Evolutionary conservation across 2,329 filamentous ascomycete genomes (phyloP).

Genomic region (Fusarium sp.): DNA sequence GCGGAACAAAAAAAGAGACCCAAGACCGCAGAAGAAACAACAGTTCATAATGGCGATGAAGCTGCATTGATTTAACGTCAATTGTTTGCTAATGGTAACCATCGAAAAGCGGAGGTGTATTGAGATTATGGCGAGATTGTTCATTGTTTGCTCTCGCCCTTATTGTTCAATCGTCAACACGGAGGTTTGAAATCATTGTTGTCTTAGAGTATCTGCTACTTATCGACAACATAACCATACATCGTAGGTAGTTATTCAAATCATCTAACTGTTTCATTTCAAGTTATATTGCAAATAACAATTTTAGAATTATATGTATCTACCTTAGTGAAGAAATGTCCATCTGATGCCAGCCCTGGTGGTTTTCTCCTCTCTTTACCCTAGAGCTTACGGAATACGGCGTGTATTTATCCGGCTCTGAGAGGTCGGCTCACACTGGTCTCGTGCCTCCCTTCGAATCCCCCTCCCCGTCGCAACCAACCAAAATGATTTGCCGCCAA

Average conservation of each 20-base stretch:
- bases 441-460: constrained; percentile 17
- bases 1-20: background rate
- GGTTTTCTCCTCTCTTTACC: background rate
- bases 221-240: too few relatives aligned
- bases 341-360: too few relatives aligned
- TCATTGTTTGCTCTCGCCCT: too few relatives aligned
- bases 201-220: too few relatives aligned
- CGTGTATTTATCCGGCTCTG: constrained; percentile 26
- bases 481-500: constrained; percentile 34
- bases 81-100: background rate
- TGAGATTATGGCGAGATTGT: background rate
- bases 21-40: background rate
- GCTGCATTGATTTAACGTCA: constrained; percentile 1
- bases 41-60: background rate
- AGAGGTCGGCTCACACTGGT: constrained; percentile 19
- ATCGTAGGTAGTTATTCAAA: too few relatives aligned
- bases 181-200: too few relatives aligned
- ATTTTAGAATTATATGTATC: too few relatives aligned
- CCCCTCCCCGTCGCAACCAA: constrained; percentile 24
- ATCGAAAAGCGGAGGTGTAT: background rate
- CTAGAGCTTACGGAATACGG: constrained; percentile 12
- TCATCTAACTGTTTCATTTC: too few relatives aligned
- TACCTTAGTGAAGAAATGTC: background rate
- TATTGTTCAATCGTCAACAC: too few relatives aligned
- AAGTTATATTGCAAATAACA: too few relatives aligned